Base-by-base conservation (phyloP, 768 basidiomycete genomes). In the Naganishia onofrii region DNA sequence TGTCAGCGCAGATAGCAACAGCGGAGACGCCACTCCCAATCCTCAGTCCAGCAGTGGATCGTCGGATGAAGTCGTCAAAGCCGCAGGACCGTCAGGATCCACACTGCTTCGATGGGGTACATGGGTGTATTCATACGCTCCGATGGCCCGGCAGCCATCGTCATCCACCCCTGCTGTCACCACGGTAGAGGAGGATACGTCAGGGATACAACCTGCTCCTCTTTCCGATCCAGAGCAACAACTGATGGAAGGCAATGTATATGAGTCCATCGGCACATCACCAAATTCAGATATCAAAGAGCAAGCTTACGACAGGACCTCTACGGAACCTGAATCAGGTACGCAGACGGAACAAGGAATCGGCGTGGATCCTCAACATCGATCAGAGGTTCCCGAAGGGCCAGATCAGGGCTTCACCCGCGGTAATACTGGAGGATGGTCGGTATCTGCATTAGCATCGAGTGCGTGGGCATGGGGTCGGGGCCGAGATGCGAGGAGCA, bases 271-370 rank as follows among this genome's bases (percentile, higher is more conserved):
- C 60, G 60, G 60, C 23, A 28, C 38, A 28, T 9, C 46, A 0
- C 23, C 60, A 9, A 5, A 38, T 15, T 63, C 60, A 6, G 60
- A 63, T 29, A 15, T 29, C 38, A 63, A 63, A 26, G n/a, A 46
- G 2, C n/a, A 10, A 3, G 7, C 29, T 2, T 63, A 63, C 42
- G 29, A 12, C 42, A 26, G 7, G 13, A n/a, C 36, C 38, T 44
- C 23, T 26, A n/a, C 60, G 21, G 60, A 44, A 5, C 1, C 21
- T 28, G 38, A 26, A 26, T 23, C 32, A 44, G 60, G 60, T 44
- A 63, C n/a, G 26, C 36, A 63, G 21, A 63, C 60, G 23, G 60
- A 42, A 29, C 60, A 63, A 28, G 60, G 60, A 17, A 63, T 63
- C 26, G 60, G 60, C 3, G 38, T 63, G 3, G 60, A 63, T 44